Evolutionary conservation across 352 stramenopile species (phyloP).

Genomic region (Globisporangium solare): DNA sequence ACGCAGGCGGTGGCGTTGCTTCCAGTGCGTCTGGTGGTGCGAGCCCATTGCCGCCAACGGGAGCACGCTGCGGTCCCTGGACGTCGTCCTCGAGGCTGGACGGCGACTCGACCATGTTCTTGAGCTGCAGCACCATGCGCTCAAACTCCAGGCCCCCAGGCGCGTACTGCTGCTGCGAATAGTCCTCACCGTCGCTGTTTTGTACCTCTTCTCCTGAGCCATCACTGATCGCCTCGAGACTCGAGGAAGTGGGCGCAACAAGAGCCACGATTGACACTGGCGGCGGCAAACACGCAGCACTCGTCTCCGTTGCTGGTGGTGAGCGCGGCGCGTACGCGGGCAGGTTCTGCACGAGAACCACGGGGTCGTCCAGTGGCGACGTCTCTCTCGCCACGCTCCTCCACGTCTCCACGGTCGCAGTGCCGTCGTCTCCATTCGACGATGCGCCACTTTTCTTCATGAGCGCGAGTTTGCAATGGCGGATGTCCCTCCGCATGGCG

Average conservation of each 20-base stretch:
- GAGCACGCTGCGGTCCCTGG: slow-evolving; percentile 17
- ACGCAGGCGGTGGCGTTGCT: slow-evolving; percentile 26
- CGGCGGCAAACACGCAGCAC: slow-evolving; percentile 11
- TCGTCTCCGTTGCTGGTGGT: slow-evolving; percentile 1
- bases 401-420: neutral
- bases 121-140: slow-evolving; percentile 71
- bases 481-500: slow-evolving; percentile 31
- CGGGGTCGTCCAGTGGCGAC: slow-evolving; percentile 49
- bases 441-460: no score
- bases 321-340: slow-evolving; percentile 21
- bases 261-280: slow-evolving; percentile 14
- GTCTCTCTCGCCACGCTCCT: neutral
- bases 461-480: slow-evolving; percentile 26
- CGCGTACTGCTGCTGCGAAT: slow-evolving; percentile 6
- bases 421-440: slow-evolving; percentile 15
- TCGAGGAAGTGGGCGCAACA: neutral
- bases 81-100: slow-evolving; percentile 14
- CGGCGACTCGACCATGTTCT: slow-evolving; percentile 44
- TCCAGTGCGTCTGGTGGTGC: neutral
- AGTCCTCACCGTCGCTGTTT: slow-evolving; percentile 12
- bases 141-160: slow-evolving; percentile 59
- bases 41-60: slow-evolving; percentile 2
- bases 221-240: neutral
- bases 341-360: slow-evolving; percentile 73
- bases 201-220: slow-evolving; percentile 4